phyloP scores from a whole-genome alignment of 202 grass and related monocot genomes.

The Musa balbisiana region DNA sequence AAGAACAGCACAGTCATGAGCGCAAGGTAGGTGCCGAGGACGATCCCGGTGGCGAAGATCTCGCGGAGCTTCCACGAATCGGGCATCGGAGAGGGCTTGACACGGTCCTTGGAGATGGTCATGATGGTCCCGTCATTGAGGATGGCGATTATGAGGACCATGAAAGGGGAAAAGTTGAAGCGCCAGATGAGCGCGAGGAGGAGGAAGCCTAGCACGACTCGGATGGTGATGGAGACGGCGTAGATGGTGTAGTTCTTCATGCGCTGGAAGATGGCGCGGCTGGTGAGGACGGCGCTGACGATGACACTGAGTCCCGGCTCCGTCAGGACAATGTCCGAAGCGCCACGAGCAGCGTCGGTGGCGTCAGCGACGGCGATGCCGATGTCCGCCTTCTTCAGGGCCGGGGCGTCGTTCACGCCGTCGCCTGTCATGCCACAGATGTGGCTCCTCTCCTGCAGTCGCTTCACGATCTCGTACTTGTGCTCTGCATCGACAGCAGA shows the following conservation, averaged over 20 bases:
- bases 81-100: slow-evolving; percentile 50
- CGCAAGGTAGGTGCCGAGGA: slow-evolving; percentile 55
- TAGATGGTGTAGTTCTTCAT: slow-evolving; percentile 94
- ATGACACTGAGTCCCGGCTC: slow-evolving; percentile 64
- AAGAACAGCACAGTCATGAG: slow-evolving; percentile 63
- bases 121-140: slow-evolving; percentile 83
- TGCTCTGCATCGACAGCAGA: slow-evolving; percentile 26
- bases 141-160: slow-evolving; percentile 75
- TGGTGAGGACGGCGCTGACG: slow-evolving; percentile 53
- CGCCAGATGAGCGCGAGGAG: slow-evolving; percentile 59
- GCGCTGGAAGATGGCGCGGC: slow-evolving; percentile 68
- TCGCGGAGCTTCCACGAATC: slow-evolving; percentile 52
- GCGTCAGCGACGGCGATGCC: slow-evolving; percentile 62
- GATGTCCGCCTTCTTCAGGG: slow-evolving; percentile 69
- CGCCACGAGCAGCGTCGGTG: slow-evolving; percentile 44
- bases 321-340: slow-evolving; percentile 67
- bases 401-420: slow-evolving; percentile 65
- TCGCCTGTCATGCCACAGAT: slow-evolving; percentile 66
- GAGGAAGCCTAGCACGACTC: slow-evolving; percentile 55
- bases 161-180: slow-evolving; percentile 58
- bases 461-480: slow-evolving; percentile 70
- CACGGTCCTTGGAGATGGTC: slow-evolving; percentile 74
- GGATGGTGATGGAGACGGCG: slow-evolving; percentile 71
- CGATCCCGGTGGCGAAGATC: slow-evolving; percentile 70
- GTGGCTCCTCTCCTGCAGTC: slow-evolving; percentile 54